These are phyloP conservation scores for Cyberlindnera amylophila DNA, from an alignment of 805 yeast species.

Conservation along the genomic window DNA sequence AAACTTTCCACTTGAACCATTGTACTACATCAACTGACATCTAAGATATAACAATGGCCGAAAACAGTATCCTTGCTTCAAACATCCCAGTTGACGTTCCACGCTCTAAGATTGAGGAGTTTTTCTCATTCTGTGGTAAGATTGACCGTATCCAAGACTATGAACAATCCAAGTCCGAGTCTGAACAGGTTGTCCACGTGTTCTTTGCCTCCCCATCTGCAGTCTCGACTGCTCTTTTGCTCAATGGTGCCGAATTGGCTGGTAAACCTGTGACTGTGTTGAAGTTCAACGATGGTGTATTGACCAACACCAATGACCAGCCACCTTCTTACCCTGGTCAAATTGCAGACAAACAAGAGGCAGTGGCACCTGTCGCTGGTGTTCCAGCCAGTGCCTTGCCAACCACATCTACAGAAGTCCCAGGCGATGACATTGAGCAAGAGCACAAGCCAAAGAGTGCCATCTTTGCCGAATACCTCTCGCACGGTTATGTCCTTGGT, in stretches of 20 bases:
- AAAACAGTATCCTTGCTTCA: slow-evolving; percentile 41
- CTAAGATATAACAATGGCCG: background rate
- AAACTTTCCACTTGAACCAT: background rate
- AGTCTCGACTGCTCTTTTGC: slow-evolving; percentile 62
- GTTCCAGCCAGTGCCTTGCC: background rate
- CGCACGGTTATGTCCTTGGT: slow-evolving; percentile 67
- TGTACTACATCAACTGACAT: background rate
- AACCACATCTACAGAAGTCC: background rate
- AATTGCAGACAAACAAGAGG: slow-evolving; percentile 7
- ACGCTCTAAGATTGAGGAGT: slow-evolving; percentile 52
- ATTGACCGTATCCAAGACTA: slow-evolving; percentile 29
- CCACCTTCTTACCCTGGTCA: slow-evolving; percentile 10
- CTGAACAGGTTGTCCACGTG: slow-evolving; percentile 35
- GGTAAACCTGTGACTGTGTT: slow-evolving; percentile 49
- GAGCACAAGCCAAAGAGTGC: slow-evolving; percentile 76
- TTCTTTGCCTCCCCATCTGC: slow-evolving; percentile 57
- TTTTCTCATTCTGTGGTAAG: slow-evolving; percentile 74
- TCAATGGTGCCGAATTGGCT: slow-evolving; percentile 72
- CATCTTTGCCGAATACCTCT: slow-evolving; percentile 69
- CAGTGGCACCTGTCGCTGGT: slow-evolving; percentile 10
- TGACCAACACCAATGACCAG: background rate
- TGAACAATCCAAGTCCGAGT: slow-evolving; percentile 6
- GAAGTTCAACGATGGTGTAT: slow-evolving; percentile 25
- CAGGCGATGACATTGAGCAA: slow-evolving; percentile 51
- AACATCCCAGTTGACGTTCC: slow-evolving; percentile 50